phyloP scores from a whole-genome alignment of 495 filamentous ascomycete species.

The Aspergillus hancockii region DNA sequence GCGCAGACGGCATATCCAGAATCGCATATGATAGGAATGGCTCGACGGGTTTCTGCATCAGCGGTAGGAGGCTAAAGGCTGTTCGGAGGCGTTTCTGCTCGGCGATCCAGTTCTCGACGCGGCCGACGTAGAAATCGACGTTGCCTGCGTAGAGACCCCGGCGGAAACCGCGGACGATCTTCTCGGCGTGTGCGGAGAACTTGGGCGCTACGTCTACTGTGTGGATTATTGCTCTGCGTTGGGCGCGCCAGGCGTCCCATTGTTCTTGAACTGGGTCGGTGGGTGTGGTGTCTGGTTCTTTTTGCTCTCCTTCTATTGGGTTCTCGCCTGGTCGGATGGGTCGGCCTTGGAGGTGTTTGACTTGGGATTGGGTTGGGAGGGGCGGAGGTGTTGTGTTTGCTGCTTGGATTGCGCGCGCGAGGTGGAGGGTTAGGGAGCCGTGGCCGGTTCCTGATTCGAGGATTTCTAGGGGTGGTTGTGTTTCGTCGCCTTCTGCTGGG shows the following conservation, averaged over 20 bases:
- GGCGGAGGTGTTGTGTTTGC: slow-evolving; percentile 57
- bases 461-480: slow-evolving; percentile 55
- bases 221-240: slow-evolving; percentile 68
- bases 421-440: slow-evolving; percentile 71
- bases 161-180: slow-evolving; percentile 63
- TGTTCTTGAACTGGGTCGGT: slow-evolving; percentile 26
- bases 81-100: slow-evolving; percentile 42
- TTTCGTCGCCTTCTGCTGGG: slow-evolving; percentile 29
- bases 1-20: slow-evolving; percentile 67
- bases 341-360: slow-evolving; percentile 35
- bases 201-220: slow-evolving; percentile 62
- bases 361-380: slow-evolving; percentile 36
- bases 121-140: slow-evolving; percentile 71
- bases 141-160: slow-evolving; percentile 65
- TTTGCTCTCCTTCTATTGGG: background rate
- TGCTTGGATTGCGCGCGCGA: slow-evolving; percentile 74
- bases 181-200: slow-evolving; percentile 60
- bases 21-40: slow-evolving; percentile 68
- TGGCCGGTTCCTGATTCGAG: slow-evolving; percentile 82
- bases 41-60: slow-evolving; percentile 23
- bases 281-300: background rate
- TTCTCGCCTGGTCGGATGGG: slow-evolving; percentile 28
- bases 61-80: slow-evolving; percentile 25
- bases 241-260: slow-evolving; percentile 47
- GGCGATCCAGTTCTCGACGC: slow-evolving; percentile 62